phyloP scores from a whole-genome alignment of 441 rosid species.

The Adansonia madagascariensis region DNA sequence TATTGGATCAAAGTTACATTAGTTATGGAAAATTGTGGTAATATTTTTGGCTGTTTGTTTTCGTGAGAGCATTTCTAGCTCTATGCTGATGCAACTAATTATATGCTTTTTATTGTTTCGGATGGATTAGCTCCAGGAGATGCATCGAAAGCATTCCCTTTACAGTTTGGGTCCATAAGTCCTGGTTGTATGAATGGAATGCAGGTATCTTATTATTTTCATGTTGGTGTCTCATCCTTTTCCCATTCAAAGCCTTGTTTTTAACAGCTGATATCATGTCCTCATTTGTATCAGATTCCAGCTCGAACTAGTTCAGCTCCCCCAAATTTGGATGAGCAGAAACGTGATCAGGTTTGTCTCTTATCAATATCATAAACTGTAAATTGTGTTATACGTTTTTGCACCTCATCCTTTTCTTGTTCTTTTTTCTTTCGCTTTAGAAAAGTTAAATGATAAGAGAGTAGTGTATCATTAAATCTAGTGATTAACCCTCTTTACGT shows the following conservation, averaged over 20 bases:
- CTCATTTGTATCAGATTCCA: conserved; percentile 64
- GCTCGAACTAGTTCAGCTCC: conserved; percentile 98
- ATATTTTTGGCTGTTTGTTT: not conserved
- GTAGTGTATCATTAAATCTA: not conserved
- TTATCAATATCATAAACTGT: not conserved
- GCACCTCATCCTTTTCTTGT: not conserved
- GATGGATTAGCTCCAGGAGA: conserved; percentile 55
- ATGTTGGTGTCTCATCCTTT: not conserved
- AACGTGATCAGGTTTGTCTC: conserved; percentile 72
- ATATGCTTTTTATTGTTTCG: not conserved
- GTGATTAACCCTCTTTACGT: not conserved
- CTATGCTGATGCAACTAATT: not conserved
- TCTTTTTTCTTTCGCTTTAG: not conserved
- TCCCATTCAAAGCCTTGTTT: not conserved
- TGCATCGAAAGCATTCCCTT: conserved; percentile 62
- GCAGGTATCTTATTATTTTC: conserved; percentile 47
- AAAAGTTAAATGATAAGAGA: not conserved
- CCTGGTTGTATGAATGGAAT: conserved; percentile 81
- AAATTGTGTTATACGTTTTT: conserved; percentile 9
- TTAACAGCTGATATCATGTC: conserved; percentile 29
- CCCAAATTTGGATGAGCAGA: conserved; percentile 97
- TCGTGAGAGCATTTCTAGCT: not conserved
- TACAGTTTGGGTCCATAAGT: conserved; percentile 89
- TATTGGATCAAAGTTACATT: not conserved
- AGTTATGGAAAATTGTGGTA: not conserved